phyloP scores from a whole-genome alignment of 352 stramenopile species.

The Peronospora destructor region DNA sequence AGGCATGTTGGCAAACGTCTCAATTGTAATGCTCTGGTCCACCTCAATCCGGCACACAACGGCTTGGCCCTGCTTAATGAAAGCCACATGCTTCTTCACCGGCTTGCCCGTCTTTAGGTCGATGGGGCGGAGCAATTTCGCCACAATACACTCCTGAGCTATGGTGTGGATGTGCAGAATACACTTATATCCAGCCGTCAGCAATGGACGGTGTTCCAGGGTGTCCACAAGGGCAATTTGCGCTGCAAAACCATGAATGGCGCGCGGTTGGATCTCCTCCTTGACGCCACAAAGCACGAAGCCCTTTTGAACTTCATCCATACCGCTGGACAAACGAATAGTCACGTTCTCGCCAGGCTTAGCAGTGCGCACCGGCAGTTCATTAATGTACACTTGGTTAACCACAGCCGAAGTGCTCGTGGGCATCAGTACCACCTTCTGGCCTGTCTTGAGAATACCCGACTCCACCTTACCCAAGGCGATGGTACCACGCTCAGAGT shows the following conservation, averaged over 20 bases:
- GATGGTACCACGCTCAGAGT: constrained; percentile 94
- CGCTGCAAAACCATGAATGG: constrained; percentile 80
- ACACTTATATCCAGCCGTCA: constrained; percentile 96
- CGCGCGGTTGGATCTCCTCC: constrained; percentile 40
- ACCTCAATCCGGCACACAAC: constrained; percentile 92
- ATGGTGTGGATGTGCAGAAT: constrained; percentile 97
- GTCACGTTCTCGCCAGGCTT: constrained; percentile 98
- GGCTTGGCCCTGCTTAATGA: constrained; percentile 93
- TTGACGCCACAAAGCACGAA: constrained; percentile 90
- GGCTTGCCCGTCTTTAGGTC: constrained; percentile 88
- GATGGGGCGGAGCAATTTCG: constrained; percentile 86
- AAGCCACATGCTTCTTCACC: constrained; percentile 90
- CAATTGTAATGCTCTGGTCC: constrained; percentile 90
- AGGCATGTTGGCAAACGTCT: constrained; percentile 92
- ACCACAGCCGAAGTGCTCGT: constrained; percentile 63
- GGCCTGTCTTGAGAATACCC: constrained; percentile 86
- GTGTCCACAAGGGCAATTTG: constrained; percentile 95
- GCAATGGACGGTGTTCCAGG: constrained; percentile 93
- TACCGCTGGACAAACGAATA: constrained; percentile 88
- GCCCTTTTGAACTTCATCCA: constrained; percentile 85
- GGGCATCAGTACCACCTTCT: constrained; percentile 95
- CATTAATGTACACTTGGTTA: constrained; percentile 88
- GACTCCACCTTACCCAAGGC: constrained; percentile 97
- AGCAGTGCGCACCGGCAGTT: constrained; percentile 89
- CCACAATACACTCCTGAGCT: constrained; percentile 92